Conservation (phyloP, 352 stramenopile species). For the Phytophthora fragariae region DNA sequence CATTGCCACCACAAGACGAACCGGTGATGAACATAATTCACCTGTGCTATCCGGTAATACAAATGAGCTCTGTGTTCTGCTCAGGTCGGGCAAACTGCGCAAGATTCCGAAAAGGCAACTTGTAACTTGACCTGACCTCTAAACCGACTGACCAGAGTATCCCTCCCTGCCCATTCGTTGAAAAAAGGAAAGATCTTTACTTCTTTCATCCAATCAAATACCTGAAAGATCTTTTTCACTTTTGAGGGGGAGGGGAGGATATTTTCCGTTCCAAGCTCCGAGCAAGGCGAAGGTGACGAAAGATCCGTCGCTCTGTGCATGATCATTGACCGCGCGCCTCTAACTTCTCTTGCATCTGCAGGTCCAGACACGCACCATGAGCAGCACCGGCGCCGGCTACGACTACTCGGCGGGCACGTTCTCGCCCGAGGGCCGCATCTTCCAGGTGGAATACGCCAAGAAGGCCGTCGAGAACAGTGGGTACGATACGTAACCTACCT, state of each 20-base stretch:
- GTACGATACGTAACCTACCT: constrained; percentile 36
- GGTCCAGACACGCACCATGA: constrained; percentile 56
- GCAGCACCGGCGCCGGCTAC: constrained; percentile 88
- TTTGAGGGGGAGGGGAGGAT: constrained; percentile 31
- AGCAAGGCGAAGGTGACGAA: constrained; percentile 29
- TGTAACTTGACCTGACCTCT: neutral
- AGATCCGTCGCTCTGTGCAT: constrained; percentile 18
- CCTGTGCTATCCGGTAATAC: too few relatives aligned
- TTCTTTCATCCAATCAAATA: neutral
- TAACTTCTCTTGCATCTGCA: constrained; percentile 4
- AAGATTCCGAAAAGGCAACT: neutral
- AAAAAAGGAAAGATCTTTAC: constrained; percentile 3
- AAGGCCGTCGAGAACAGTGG: constrained; percentile 98
- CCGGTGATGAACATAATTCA: too few relatives aligned
- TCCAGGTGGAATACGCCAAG: constrained; percentile 99
- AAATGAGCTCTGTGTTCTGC: too few relatives aligned
- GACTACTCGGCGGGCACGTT: constrained; percentile 94
- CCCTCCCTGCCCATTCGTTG: constrained; percentile 5
- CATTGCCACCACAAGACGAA: neutral
- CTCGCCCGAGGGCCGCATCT: constrained; percentile 98
- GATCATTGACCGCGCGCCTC: neutral
- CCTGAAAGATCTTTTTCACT: neutral
- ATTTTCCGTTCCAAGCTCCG: constrained; percentile 31
- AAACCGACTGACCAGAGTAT: constrained; percentile 3
- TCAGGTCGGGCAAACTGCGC: too few relatives aligned